A percentile compares a stretch with the other conserved stretches of the same genome.
phyloP scores from a whole-genome alignment of 2,329 filamentous ascomycete species.

The Chrysosporium keratinophilum region DNA sequence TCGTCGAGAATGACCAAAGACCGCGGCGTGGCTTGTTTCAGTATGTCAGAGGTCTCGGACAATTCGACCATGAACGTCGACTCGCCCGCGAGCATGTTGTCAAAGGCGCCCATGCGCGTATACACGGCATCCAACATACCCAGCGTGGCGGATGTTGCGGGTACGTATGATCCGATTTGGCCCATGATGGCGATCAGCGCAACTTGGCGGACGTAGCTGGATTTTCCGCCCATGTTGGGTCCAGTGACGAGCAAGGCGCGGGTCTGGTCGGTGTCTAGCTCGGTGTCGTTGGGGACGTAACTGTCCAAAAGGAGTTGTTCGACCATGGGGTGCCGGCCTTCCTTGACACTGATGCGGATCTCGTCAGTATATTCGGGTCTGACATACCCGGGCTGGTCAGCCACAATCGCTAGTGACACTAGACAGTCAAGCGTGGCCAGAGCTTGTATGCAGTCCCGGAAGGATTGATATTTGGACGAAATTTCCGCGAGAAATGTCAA shows the following conservation, averaged over 20 bases:
- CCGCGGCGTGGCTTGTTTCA: constrained; percentile 75
- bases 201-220: constrained; percentile 87
- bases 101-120: constrained; percentile 90
- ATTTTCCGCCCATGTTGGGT: constrained; percentile 98
- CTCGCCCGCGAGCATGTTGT: constrained; percentile 92
- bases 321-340: constrained; percentile 88
- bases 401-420: constrained; percentile 72
- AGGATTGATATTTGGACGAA: constrained; percentile 71
- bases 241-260: constrained; percentile 83
- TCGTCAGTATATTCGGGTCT: constrained; percentile 60
- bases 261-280: constrained; percentile 54
- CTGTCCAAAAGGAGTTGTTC: constrained; percentile 75
- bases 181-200: constrained; percentile 88
- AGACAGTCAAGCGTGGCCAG: constrained; percentile 85
- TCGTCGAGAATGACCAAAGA: constrained; percentile 53
- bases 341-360: constrained; percentile 58
- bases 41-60: constrained; percentile 79
- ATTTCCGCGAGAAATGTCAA: constrained; percentile 60
- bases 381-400: constrained; percentile 74
- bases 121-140: constrained; percentile 85
- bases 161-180: constrained; percentile 89
- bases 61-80: constrained; percentile 98
- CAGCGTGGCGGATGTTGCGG: constrained; percentile 60
- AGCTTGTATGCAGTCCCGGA: constrained; percentile 78
- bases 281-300: constrained; percentile 85